These are phyloP conservation scores for Pythium aristosporum DNA, from an alignment of 352 stramenopile species.

Conservation along the genomic window DNA sequence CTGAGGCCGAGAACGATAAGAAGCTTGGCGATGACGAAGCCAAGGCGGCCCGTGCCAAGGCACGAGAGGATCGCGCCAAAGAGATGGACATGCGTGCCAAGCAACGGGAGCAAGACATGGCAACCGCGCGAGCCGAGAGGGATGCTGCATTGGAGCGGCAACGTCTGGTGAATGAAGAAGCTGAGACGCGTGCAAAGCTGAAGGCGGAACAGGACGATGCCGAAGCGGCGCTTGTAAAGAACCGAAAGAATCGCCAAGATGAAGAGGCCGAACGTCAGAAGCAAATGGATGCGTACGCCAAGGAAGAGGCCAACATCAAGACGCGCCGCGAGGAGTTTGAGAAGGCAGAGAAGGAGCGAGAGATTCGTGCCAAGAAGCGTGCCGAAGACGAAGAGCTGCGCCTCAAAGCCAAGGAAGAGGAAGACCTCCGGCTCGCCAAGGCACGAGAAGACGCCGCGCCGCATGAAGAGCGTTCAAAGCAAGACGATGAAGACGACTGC, in stretches of 20 bases:
- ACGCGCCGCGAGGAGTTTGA: neutral
- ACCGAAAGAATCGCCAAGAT: constrained; percentile 1
- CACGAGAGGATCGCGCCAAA: neutral
- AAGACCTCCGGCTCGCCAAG: neutral
- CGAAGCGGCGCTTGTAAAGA: neutral
- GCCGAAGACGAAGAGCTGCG: neutral
- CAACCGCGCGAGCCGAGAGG: neutral
- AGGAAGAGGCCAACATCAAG: constrained; percentile 10
- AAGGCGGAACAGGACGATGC: neutral
- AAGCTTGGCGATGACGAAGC: neutral
- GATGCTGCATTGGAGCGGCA: constrained; percentile 1
- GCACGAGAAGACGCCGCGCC: neutral
- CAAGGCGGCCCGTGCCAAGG: neutral
- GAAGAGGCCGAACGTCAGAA: neutral
- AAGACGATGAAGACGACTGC: constrained; percentile 9
- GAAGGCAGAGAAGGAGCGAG: neutral
- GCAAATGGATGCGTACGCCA: constrained; percentile 5
- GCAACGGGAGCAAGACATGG: neutral
- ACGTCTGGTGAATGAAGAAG: neutral
- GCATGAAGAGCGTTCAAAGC: neutral
- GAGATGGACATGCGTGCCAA: neutral
- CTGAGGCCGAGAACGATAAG: neutral
- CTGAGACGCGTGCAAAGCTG: neutral
- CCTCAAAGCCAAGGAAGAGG: neutral
- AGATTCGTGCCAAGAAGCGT: neutral